Evolutionary conservation across 2,329 filamentous ascomycete genomes (phyloP).

Genomic region (Ascochyta koolunga): DNA sequence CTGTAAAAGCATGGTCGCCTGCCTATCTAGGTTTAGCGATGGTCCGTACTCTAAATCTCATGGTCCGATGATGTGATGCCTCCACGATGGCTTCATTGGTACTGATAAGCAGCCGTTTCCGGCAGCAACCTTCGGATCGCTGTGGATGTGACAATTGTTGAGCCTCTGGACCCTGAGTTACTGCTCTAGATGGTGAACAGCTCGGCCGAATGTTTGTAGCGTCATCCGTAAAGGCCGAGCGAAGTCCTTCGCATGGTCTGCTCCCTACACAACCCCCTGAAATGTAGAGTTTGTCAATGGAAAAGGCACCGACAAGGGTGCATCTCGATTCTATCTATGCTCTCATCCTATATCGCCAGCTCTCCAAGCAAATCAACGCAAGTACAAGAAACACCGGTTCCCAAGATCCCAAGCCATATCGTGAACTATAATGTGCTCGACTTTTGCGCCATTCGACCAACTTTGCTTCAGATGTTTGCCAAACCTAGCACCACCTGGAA

Average conservation of each 20-base stretch:
- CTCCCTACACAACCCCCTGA: background rate
- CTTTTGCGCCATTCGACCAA: conserved; percentile 6
- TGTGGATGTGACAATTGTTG: conserved; percentile 13
- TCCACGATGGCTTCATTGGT: conserved; percentile 2
- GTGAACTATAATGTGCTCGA: conserved; percentile 4
- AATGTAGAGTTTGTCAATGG: background rate
- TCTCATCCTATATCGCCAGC: conserved; percentile 1
- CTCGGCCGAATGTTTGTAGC: conserved; percentile 1
- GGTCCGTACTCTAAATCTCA: no score
- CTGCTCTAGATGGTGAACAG: background rate
- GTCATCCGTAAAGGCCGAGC: background rate
- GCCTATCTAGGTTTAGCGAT: no score
- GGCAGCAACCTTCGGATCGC: conserved; percentile 5
- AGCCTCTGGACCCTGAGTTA: conserved; percentile 2
- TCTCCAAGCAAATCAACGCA: conserved; percentile 5
- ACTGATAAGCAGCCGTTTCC: background rate
- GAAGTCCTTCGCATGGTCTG: background rate
- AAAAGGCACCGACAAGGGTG: background rate
- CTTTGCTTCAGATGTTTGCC: background rate
- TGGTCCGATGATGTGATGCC: no score
- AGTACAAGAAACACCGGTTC: conserved; percentile 7
- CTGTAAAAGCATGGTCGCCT: no score
- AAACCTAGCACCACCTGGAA: background rate
- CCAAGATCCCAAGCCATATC: conserved; percentile 1
- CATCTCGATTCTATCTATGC: conserved; percentile 9